Evolutionary conservation across 352 stramenopile genomes (phyloP).

Genomic region (Blastocystis sp.): DNA sequence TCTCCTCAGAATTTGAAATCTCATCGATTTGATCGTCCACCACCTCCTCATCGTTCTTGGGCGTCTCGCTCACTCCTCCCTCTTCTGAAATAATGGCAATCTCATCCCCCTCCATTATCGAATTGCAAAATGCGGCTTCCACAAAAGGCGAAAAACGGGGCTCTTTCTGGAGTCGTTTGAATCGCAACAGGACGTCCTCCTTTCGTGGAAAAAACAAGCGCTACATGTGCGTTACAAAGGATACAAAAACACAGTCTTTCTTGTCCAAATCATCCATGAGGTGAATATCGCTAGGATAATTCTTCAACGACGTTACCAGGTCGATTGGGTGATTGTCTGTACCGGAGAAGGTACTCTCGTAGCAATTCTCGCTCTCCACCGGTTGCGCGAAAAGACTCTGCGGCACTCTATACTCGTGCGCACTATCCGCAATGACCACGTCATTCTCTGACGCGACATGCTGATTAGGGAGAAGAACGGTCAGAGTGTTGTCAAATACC

Average conservation of each 20-base stretch:
- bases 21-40: conserved; percentile 14
- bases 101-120: conserved; percentile 36
- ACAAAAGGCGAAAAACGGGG: no score
- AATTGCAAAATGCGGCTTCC: neutral
- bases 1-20: neutral
- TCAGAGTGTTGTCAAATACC: neutral
- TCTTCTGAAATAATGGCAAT: conserved; percentile 27
- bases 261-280: neutral
- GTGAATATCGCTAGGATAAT: neutral
- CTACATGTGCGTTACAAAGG: conserved; percentile 16
- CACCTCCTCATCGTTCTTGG: conserved; percentile 13
- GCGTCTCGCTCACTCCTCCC: neutral
- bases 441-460: no score
- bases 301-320: neutral
- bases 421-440: neutral
- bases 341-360: neutral
- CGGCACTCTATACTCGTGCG: neutral
- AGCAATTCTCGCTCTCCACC: neutral
- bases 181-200: no score
- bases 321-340: neutral
- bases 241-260: neutral
- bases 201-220: neutral
- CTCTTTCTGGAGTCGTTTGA: no score
- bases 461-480: neutral
- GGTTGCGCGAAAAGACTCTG: neutral